Base-by-base conservation (phyloP, 192 early-diverging fungal species). In the Podila epigama region DNA sequence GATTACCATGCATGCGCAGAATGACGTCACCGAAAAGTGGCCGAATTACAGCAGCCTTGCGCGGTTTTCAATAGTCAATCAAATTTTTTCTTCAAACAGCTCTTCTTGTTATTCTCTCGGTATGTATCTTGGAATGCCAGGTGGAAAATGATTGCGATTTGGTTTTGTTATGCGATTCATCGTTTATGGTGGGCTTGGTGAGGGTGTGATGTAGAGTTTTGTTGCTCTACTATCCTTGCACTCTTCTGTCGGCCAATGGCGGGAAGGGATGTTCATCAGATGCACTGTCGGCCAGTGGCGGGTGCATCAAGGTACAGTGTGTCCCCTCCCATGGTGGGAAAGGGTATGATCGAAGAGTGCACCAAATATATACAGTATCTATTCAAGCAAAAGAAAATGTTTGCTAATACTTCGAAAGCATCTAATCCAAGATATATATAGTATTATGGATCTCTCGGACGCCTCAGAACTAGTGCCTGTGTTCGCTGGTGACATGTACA, bases 221-320 rank as follows among this genome's bases (percentile, higher is more conserved):
- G n/a, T 48, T 13, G 42, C 42, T 48, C 42, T 48, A 20, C 42
- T 48, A 48, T 48, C 42, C 42, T 48, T 20, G 22, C 22, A 48
- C 42, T 48, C 42, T 48, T 48, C 42, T 6, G 42, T 48, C 42
- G n/a, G 42, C n/a, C 42, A 20, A 16, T 48, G 42, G 42, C 42
- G 42, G 42, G 42, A 48, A 48, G 18, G 42, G 42, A 48, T 48
- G 18, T 48, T 20, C 42, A 48, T 48, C 42, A 48, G 42, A 20
- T 48, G n/a, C 42, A 48, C 22, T 48, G 42, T 48, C 42, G 42
- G 42, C 42, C 42, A 48, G 4, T 48, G 42, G 42, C 42, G 42
- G 42, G 42, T 48, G 42, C 42, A 48, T 48, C n/a, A 48, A 48
- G n/a, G n/a, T 48, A 48, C 42, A 48, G 42, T 48, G 22, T 48